Evolutionary conservation across 2,329 filamentous ascomycete genomes (phyloP).

Genomic region (Claviceps humidiphila): DNA sequence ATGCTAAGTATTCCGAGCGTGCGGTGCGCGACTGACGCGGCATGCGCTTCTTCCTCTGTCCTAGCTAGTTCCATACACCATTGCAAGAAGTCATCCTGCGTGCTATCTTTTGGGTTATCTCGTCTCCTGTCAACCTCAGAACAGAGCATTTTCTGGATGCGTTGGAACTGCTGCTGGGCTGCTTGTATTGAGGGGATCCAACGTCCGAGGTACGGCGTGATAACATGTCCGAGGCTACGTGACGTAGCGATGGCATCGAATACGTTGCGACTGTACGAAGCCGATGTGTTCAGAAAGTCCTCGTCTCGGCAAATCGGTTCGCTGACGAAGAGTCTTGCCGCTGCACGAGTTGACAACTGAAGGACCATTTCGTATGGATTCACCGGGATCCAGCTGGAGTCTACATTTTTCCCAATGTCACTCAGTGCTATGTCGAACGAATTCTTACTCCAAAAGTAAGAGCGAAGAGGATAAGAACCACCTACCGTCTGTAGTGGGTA

Average conservation of each 20-base stretch:
- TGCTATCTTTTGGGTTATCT: slow-evolving; percentile 4
- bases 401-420: background rate
- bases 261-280: slow-evolving; percentile 8
- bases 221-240: slow-evolving; percentile 3
- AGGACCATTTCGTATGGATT: slow-evolving; percentile 8
- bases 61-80: slow-evolving; percentile 9
- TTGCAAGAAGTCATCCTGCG: slow-evolving; percentile 8
- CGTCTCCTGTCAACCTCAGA: no score
- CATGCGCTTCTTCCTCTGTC: slow-evolving; percentile 5
- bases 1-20: slow-evolving; percentile 9
- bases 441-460: background rate
- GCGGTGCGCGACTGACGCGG: slow-evolving; percentile 6
- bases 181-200: slow-evolving; percentile 4
- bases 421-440: no score
- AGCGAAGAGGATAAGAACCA: background rate
- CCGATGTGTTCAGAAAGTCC: slow-evolving; percentile 6
- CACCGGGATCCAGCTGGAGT: background rate
- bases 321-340: slow-evolving; percentile 7
- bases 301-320: slow-evolving; percentile 8
- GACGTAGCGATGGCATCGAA: slow-evolving; percentile 8
- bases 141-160: slow-evolving; percentile 4
- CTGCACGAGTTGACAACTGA: slow-evolving; percentile 6
- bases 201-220: slow-evolving; percentile 1
- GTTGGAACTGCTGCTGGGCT: slow-evolving; percentile 5
- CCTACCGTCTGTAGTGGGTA: slow-evolving; percentile 1